Conservation (phyloP, 805 yeast species). For the Maudiozyma barnettii region DNA sequence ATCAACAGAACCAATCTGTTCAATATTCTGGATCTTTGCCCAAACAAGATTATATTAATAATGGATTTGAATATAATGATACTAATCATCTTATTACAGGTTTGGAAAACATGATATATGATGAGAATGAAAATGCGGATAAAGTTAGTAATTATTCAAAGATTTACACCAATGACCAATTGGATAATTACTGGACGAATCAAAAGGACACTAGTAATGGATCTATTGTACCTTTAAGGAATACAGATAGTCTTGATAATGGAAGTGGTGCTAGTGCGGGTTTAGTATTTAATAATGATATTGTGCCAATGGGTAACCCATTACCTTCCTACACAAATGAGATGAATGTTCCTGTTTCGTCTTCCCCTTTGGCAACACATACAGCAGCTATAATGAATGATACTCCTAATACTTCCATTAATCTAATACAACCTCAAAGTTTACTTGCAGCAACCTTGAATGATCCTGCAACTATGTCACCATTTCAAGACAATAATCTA, state of each 20-base stretch:
- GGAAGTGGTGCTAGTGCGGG: neutral
- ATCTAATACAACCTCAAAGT: slow-evolving; percentile 11
- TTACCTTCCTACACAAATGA: neutral
- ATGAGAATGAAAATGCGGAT: slow-evolving; percentile 24
- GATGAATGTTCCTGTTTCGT: neutral
- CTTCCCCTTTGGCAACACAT: neutral
- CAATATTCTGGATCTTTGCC: neutral
- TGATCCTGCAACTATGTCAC: slow-evolving; percentile 6
- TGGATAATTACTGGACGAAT: slow-evolving; percentile 27
- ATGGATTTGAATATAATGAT: slow-evolving; percentile 20
- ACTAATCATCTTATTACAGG: slow-evolving; percentile 25
- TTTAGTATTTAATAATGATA: neutral
- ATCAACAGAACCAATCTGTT: neutral
- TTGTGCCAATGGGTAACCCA: neutral
- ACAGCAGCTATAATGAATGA: neutral
- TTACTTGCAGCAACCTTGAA: slow-evolving; percentile 12
- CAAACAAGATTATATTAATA: slow-evolving; percentile 1
- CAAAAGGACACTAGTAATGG: slow-evolving; percentile 6
- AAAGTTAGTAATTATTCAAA: slow-evolving; percentile 24
- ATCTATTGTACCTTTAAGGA: slow-evolving; percentile 1
- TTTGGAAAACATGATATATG: slow-evolving; percentile 26
- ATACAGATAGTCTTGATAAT: neutral
- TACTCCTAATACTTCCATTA: slow-evolving; percentile 1
- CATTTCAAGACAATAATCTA: slow-evolving; percentile 3
- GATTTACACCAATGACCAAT: slow-evolving; percentile 29